Evolutionary conservation across 768 basidiomycete genomes (phyloP).

Genomic region (Heimioporus sp.): DNA sequence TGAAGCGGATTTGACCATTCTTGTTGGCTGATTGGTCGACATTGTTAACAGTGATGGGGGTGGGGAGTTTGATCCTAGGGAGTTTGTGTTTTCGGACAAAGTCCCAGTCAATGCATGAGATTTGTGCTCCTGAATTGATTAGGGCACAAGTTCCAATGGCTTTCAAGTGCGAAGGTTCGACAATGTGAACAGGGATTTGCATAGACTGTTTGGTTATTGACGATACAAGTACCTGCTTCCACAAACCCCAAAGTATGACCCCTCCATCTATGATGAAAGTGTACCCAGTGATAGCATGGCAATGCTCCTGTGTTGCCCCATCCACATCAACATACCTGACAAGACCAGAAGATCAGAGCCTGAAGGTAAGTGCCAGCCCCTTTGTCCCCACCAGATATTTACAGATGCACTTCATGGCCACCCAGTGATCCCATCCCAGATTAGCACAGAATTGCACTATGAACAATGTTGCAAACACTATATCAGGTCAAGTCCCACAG

Average conservation of each 20-base stretch:
- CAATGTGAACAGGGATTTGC: too few relatives aligned
- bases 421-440: background rate
- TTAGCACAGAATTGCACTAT: background rate
- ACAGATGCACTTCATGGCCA: conserved; percentile 5
- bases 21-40: too few relatives aligned
- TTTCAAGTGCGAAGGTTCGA: too few relatives aligned
- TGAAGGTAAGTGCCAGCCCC: background rate
- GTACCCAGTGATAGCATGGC: background rate
- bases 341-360: background rate
- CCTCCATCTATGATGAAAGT: conserved; percentile 4
- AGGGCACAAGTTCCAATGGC: too few relatives aligned
- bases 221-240: conserved; percentile 7
- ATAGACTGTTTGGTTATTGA: background rate
- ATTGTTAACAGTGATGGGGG: too few relatives aligned
- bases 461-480: background rate
- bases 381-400: conserved; percentile 12
- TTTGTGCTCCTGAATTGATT: too few relatives aligned
- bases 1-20: too few relatives aligned
- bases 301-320: conserved; percentile 3
- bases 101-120: too few relatives aligned
- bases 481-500: background rate
- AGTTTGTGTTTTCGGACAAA: too few relatives aligned
- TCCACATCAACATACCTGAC: background rate
- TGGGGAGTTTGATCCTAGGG: too few relatives aligned
- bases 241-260: background rate